Evolutionary conservation across 1,139 yeast species (phyloP), one percentile per base, ranked within the genome.

Genomic region (Meyerozyma elateridarum): DNA sequence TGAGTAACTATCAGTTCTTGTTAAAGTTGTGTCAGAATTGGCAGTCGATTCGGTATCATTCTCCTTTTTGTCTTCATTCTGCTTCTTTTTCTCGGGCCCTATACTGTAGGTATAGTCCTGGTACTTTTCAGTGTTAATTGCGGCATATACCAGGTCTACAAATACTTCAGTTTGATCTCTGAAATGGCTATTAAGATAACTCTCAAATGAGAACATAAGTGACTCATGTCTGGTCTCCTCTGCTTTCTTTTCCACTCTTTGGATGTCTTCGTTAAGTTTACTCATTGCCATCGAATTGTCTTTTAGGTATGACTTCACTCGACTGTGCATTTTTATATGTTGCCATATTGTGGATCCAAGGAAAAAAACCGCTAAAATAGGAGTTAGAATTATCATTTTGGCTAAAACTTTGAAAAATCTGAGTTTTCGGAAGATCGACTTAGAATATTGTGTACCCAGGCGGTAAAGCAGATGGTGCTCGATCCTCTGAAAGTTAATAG

Each of bases 81-180:
- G n/a, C n/a, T n/a, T n/a, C n/a, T n/a, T n/a, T n/a, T n/a, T n/a
- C n/a, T n/a, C n/a, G n/a, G n/a, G n/a, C n/a, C n/a, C n/a, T 7
- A 40, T 35, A 12, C 40, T 36, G 18, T 24, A 24, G 18, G 27
- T 24, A 22, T 33, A 49, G 31, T 47, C 44, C 31, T 45, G 44
- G 34, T 52, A 44, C 9, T 35, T 38, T 17, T 53, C 59, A 28
- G 54, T 48, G 28, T 57, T 66, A 52, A 77, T 67, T 1, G 81
- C 82, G 36, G 67, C 75, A 47, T 73, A 76, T n/a, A 76, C 69
- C 14, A 79, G 70, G 41, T 78, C 83, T 19, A 79, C 71, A 33
- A 78, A 65, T 17, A 54, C 62, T 36, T 76, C 82, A 16, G 79
- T 75, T 33, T 71, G 76, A 40, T 74, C 80, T 30, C 68, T 71